Base-by-base conservation (phyloP, 2,329 filamentous ascomycete genomes). In the Colletotrichum shisoi region DNA sequence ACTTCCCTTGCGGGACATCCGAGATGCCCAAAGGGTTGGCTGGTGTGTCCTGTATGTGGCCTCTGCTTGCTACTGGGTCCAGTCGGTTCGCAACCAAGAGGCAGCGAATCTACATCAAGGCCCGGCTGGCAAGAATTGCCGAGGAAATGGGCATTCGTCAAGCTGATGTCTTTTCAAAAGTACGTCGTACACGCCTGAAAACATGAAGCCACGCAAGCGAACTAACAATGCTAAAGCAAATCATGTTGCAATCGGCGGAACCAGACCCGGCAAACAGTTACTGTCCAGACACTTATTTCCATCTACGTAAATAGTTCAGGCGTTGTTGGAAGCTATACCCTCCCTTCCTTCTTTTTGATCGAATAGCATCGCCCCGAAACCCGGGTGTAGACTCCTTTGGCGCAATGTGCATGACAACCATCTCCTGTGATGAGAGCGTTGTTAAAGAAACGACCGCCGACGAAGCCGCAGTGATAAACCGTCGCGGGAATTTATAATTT, bases 101-200 rank as follows among this genome's bases (percentile, higher is more conserved):
- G 13, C 71, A 73, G 37, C 67, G 71, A 5, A 57, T 59, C 1
- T 73, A 69, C 44, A 57, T 73, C 4, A 70, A 71, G 5, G 59
- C 71, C 19, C 62, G 71, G 7, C 64, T 73, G 19, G 56, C 54
- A 24, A 53, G 52, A 6, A 73, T 73, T 62, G 67, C 68, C 0
- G 71, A 72, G 13, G 68, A 63, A 3, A 73, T 73, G 71, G 72
- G 72, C 0, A 72, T 73, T 37, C 70, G 69, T 11, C 71, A 73
- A 45, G 72, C 72, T 1, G 71, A 72, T 13, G 63, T 70, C n/a
- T 71, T 73, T 45, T 70, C 72, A 4, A 71, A 68, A 63, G 71
- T 70, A 12, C 51, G 45, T 12, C 1, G n/a, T 34, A 3, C 31
- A 34, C 31, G 9, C 2, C 44, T 15, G 6, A 2, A 3, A 3